Percentiles rank a stretch among this genome's conserved stretches.
These are phyloP conservation scores for Suillus cothurnatus DNA, from an alignment of 768 basidiomycete species.

Conservation along the genomic window DNA sequence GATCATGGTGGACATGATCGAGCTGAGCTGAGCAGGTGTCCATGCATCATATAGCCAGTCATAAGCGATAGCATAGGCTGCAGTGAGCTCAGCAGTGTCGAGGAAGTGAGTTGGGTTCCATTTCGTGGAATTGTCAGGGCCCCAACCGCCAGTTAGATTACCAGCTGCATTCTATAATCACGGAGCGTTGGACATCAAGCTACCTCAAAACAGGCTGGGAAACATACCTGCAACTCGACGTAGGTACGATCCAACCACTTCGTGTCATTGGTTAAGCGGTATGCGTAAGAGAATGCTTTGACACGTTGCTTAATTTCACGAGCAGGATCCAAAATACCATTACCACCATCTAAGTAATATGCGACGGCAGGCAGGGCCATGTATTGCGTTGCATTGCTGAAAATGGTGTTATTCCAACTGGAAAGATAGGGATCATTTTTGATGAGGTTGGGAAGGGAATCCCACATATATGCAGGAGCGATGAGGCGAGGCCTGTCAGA, in stretches of 20 bases:
- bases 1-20: slow-evolving; percentile 73
- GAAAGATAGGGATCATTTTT: slow-evolving; percentile 81
- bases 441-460: slow-evolving; percentile 76
- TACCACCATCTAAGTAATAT: slow-evolving; percentile 79
- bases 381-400: slow-evolving; percentile 83
- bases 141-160: slow-evolving; percentile 66
- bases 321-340: slow-evolving; percentile 90
- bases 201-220: slow-evolving; percentile 2
- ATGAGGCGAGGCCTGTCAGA: slow-evolving; percentile 87
- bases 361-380: slow-evolving; percentile 59
- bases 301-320: slow-evolving; percentile 88
- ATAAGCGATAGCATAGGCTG: slow-evolving; percentile 90
- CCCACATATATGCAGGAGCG: slow-evolving; percentile 92
- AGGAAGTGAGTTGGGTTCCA: slow-evolving; percentile 96
- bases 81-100: slow-evolving; percentile 86
- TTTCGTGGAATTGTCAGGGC: slow-evolving; percentile 55
- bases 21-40: slow-evolving; percentile 68
- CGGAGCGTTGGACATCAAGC: neutral
- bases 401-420: slow-evolving; percentile 90
- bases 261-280: slow-evolving; percentile 89
- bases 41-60: slow-evolving; percentile 94
- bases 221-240: slow-evolving; percentile 78
- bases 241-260: slow-evolving; percentile 88
- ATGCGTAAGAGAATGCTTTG: slow-evolving; percentile 92
- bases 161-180: slow-evolving; percentile 68